A percentile compares a stretch with the other conserved stretches of the same genome.
Evolutionary conservation across 306 rosid species (phyloP).

Genomic region (Castanopsis chinensis): DNA sequence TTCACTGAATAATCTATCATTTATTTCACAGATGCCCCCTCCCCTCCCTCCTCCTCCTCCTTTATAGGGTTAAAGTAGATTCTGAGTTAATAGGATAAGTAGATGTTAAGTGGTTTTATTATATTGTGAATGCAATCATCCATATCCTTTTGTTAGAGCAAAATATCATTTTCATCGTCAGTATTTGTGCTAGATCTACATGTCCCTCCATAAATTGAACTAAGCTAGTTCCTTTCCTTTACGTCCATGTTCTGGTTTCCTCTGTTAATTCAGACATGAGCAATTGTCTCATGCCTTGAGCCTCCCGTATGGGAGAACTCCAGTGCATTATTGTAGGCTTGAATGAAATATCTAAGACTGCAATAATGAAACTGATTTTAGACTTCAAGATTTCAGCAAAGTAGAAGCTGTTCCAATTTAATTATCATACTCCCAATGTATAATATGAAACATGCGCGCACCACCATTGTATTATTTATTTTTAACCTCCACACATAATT

Average conservation of each 20-base stretch:
- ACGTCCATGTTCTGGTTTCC: neutral
- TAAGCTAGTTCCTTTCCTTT: neutral
- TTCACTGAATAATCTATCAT: neutral
- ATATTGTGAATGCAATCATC: neutral
- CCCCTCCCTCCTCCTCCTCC: neutral
- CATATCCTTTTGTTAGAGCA: neutral
- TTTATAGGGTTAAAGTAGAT: neutral
- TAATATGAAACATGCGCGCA: neutral
- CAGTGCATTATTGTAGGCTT: neutral
- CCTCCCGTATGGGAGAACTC: neutral
- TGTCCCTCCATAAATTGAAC: neutral
- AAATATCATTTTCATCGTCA: neutral
- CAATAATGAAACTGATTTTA: neutral
- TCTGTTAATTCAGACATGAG: neutral
- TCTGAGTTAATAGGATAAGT: neutral
- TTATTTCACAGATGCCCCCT: neutral
- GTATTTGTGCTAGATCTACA: neutral
- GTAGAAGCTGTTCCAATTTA: neutral
- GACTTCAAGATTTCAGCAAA: neutral
- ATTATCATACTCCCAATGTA: neutral
- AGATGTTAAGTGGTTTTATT: neutral
- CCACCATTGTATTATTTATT: neutral
- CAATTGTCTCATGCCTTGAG: neutral
- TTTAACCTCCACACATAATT: neutral
- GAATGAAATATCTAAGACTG: neutral